phyloP scores from a whole-genome alignment of 345 rosid genomes.

The Hirschfeldia incana region DNA sequence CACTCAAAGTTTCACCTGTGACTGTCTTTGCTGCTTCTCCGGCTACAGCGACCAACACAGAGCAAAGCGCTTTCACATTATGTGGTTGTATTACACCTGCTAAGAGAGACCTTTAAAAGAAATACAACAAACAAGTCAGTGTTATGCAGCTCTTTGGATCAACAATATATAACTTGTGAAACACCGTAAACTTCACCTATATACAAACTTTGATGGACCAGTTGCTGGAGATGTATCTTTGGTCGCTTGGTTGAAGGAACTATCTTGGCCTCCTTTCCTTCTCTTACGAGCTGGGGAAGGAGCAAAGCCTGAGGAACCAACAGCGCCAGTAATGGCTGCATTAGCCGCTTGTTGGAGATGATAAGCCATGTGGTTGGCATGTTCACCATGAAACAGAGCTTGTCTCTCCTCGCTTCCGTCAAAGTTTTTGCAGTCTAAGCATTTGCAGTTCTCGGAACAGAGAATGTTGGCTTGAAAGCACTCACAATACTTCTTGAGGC shows the following conservation, averaged over 20 bases:
- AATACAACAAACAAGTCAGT: slow-evolving; percentile 43
- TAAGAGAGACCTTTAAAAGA: slow-evolving; percentile 74
- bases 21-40: slow-evolving; percentile 77
- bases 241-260: slow-evolving; percentile 57
- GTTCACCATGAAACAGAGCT: slow-evolving; percentile 89
- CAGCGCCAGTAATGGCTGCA: slow-evolving; percentile 98
- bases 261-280: slow-evolving; percentile 86
- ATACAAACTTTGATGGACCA: slow-evolving; percentile 71
- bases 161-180: slow-evolving; percentile 1
- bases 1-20: slow-evolving; percentile 51
- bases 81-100: slow-evolving; percentile 92
- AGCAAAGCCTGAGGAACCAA: slow-evolving; percentile 89
- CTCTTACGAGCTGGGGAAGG: slow-evolving; percentile 70
- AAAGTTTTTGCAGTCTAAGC: slow-evolving; percentile 95
- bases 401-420: slow-evolving; percentile 98
- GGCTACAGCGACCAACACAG: slow-evolving; percentile 81
- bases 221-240: slow-evolving; percentile 47
- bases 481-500: slow-evolving; percentile 98
- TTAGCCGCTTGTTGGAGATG: slow-evolving; percentile 97
- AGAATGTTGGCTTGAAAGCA: slow-evolving; percentile 97
- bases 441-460: slow-evolving; percentile 95
- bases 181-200: slow-evolving; percentile 56
- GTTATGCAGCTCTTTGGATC: slow-evolving; percentile 3
- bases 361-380: slow-evolving; percentile 75
- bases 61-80: slow-evolving; percentile 92